Evolutionary conservation across 352 stramenopile genomes (phyloP).

Genomic region (Pythium sukuiense): DNA sequence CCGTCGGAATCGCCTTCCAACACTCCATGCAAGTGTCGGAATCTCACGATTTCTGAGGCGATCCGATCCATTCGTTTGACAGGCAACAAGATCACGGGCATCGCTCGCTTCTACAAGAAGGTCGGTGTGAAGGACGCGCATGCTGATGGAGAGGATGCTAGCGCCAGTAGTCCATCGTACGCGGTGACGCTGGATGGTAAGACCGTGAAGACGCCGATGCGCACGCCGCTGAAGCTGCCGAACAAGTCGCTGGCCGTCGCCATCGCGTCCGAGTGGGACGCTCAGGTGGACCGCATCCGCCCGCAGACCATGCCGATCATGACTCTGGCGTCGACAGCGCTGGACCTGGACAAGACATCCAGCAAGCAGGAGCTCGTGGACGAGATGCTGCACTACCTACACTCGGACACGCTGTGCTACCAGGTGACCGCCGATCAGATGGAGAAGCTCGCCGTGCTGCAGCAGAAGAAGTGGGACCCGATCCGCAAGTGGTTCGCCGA

Average conservation of each 20-base stretch:
- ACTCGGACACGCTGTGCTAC: conserved; percentile 90
- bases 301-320: conserved; percentile 88
- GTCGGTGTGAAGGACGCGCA: conserved; percentile 64
- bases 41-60: neutral
- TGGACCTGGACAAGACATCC: conserved; percentile 64
- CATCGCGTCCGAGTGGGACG: conserved; percentile 85
- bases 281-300: conserved; percentile 70
- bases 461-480: conserved; percentile 86
- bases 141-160: conserved; percentile 12
- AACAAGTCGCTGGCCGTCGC: conserved; percentile 67
- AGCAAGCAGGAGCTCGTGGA: conserved; percentile 59
- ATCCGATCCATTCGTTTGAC: conserved; percentile 1
- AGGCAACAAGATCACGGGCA: conserved; percentile 83
- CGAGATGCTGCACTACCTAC: conserved; percentile 86
- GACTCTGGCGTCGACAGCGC: conserved; percentile 77
- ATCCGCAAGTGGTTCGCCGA: conserved; percentile 84
- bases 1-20: neutral
- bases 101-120: conserved; percentile 82
- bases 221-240: conserved; percentile 61
- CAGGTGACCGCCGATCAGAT: conserved; percentile 78
- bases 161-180: conserved; percentile 29
- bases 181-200: conserved; percentile 82
- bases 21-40: neutral
- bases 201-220: conserved; percentile 74
- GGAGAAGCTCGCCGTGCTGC: conserved; percentile 74